Conservation (phyloP, 2,329 filamentous ascomycete species). For the Fusarium transvaalense region DNA sequence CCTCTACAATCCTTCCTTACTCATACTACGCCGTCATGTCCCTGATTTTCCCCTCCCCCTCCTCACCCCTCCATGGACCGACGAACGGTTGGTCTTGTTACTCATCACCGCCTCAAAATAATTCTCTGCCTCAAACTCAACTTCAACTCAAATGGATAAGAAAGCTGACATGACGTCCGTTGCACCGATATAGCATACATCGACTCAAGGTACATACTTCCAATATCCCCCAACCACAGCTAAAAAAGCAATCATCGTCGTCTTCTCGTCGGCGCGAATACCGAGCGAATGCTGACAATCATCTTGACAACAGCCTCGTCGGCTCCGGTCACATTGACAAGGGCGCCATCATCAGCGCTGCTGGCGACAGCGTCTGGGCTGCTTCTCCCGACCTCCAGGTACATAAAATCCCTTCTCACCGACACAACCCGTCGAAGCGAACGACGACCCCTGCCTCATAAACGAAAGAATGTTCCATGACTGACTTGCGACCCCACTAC, state of each 20-base stretch:
- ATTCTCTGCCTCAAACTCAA: slow-evolving; percentile 45
- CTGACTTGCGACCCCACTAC: slow-evolving; percentile 26
- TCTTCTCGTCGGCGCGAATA: slow-evolving; percentile 15
- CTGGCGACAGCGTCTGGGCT: slow-evolving; percentile 86
- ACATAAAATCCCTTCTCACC: slow-evolving; percentile 62
- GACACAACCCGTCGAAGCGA: slow-evolving; percentile 9
- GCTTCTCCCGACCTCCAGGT: slow-evolving; percentile 78
- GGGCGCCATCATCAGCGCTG: slow-evolving; percentile 84
- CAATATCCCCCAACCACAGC: slow-evolving; percentile 10
- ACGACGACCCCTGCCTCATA: slow-evolving; percentile 4
- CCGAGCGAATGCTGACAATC: slow-evolving; percentile 43
- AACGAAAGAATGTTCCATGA: slow-evolving; percentile 1
- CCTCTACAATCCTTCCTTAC: too few species aligned
- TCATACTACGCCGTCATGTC: slow-evolving; percentile 4
- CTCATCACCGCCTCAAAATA: slow-evolving; percentile 45
- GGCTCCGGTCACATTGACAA: slow-evolving; percentile 83
- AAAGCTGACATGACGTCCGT: slow-evolving; percentile 33
- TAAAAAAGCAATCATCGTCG: not conserved
- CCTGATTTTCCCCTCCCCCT: slow-evolving; percentile 25
- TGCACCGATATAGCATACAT: slow-evolving; percentile 59
- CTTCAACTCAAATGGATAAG: slow-evolving; percentile 8
- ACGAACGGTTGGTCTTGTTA: slow-evolving; percentile 9
- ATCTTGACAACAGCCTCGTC: slow-evolving; percentile 73
- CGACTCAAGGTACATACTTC: slow-evolving; percentile 61
- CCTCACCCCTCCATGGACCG: slow-evolving; percentile 35